phyloP scores from a whole-genome alignment of 1,139 yeast genomes.

The Pichia sp. region DNA sequence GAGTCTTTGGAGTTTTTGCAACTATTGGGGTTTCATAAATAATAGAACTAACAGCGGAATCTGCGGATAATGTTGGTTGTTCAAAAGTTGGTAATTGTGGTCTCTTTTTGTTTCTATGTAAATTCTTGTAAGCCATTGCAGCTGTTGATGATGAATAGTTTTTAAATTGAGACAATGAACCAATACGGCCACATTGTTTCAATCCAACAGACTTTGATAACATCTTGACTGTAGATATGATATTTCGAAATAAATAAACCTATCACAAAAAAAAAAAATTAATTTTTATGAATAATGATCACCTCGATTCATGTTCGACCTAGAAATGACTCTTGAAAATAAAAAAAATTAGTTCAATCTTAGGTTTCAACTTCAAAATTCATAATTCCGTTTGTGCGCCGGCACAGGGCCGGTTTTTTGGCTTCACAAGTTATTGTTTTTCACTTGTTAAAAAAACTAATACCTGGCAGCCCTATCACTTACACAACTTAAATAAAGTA shows the following conservation, averaged over 20 bases:
- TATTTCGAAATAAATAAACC: no score
- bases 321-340: background rate
- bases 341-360: background rate
- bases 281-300: background rate
- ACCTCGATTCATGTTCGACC: background rate
- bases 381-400: background rate
- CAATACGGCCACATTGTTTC: constrained; percentile 7
- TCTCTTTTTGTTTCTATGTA: constrained; percentile 78
- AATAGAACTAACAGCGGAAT: constrained; percentile 91
- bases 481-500: no score
- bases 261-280: background rate
- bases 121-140: constrained; percentile 88
- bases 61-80: constrained; percentile 92
- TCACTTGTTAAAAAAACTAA: background rate
- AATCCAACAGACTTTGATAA: constrained; percentile 7
- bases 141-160: constrained; percentile 61
- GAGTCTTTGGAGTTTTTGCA: constrained; percentile 59
- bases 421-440: background rate
- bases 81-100: constrained; percentile 95
- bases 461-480: no score
- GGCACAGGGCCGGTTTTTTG: constrained; percentile 5
- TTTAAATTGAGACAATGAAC: constrained; percentile 6
- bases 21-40: constrained; percentile 88
- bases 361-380: no score
- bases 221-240: background rate